These are phyloP conservation scores for Coemansia furcata DNA, from an alignment of 192 early-diverging fungal species.

Conservation along the genomic window DNA sequence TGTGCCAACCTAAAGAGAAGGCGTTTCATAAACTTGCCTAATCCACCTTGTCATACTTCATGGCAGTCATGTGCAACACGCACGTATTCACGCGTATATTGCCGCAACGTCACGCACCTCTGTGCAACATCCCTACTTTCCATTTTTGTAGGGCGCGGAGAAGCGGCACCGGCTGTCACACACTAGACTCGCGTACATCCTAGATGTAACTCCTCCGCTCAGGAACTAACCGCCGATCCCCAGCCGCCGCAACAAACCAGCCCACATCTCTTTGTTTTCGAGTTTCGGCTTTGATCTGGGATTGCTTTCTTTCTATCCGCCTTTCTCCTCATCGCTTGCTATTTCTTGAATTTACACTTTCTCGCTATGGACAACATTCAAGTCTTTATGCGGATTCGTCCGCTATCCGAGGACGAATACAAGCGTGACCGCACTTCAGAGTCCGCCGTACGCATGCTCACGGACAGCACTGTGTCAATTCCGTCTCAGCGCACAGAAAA, in stretches of 20 bases:
- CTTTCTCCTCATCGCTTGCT: not conserved
- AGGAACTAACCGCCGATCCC: not conserved
- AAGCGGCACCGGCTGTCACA: not conserved
- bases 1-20: not conserved
- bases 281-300: not conserved
- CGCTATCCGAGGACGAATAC: slow-evolving; percentile 51
- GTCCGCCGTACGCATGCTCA: slow-evolving; percentile 47
- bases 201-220: not conserved
- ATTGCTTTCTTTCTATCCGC: not conserved
- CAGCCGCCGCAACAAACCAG: no score
- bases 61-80: not conserved
- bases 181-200: not conserved
- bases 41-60: not conserved
- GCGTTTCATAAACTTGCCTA: not conserved
- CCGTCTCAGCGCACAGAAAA: slow-evolving; percentile 58
- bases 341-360: not conserved
- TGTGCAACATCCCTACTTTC: not conserved
- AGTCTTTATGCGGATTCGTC: slow-evolving; percentile 60
- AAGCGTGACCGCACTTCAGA: slow-evolving; percentile 39
- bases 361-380: slow-evolving; percentile 54
- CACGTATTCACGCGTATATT: not conserved
- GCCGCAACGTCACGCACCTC: not conserved
- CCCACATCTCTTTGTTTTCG: not conserved
- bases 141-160: not conserved
- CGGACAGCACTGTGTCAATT: slow-evolving; percentile 49